Conservation (phyloP, 495 filamentous ascomycete species). For the Cetradonia linearis region DNA sequence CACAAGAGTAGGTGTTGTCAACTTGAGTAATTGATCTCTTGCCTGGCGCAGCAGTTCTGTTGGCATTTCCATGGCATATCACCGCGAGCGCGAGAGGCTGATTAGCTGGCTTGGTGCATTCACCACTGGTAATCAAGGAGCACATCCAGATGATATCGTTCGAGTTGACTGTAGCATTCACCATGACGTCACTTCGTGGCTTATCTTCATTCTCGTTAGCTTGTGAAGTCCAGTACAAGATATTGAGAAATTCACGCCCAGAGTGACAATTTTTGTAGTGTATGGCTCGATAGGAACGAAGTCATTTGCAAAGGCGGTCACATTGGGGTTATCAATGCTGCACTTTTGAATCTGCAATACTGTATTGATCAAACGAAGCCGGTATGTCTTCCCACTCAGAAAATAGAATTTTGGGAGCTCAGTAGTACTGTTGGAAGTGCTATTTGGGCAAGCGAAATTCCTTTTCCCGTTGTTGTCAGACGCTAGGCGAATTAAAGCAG, state of each 20-base stretch:
- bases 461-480: too few species aligned
- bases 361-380: too few species aligned
- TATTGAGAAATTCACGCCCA: conserved; percentile 2
- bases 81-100: conserved; percentile 28
- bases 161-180: conserved; percentile 26
- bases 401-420: too few species aligned
- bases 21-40: conserved; percentile 14
- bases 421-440: too few species aligned
- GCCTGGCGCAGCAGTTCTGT: conserved; percentile 23
- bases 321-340: too few species aligned
- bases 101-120: conserved; percentile 17
- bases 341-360: too few species aligned
- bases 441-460: too few species aligned
- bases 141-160: conserved; percentile 34
- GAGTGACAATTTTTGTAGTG: conserved; percentile 14
- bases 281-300: conserved; percentile 34
- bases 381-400: too few species aligned
- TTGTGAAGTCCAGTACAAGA: background rate
- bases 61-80: conserved; percentile 34
- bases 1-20: conserved; percentile 21
- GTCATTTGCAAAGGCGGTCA: conserved; percentile 34
- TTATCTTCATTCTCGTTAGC: conserved; percentile 20
- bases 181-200: conserved; percentile 35
- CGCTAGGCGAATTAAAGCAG: too few species aligned
- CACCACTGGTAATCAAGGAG: conserved; percentile 16